phyloP scores from a whole-genome alignment of 2,329 filamentous ascomycete genomes.

The Aspergillus tubingensis region DNA sequence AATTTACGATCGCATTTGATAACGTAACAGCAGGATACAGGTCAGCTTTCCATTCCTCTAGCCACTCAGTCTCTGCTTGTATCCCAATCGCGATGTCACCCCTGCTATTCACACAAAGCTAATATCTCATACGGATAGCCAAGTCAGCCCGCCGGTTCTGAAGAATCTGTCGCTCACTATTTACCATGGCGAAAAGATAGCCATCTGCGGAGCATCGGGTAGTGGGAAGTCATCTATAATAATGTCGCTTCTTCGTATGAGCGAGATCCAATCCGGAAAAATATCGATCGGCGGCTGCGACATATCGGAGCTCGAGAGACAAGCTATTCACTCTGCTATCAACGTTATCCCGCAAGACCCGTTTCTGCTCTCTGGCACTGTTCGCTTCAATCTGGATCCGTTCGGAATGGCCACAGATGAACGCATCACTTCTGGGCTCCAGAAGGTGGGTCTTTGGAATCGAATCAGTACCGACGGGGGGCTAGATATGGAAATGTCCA shows the following conservation, averaged over 20 bases:
- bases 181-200: constrained; percentile 32
- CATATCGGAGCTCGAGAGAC: constrained; percentile 12
- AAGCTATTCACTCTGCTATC: constrained; percentile 20
- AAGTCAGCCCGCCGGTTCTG: constrained; percentile 17
- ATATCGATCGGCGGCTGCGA: constrained; percentile 28
- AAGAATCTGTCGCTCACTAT: constrained; percentile 29
- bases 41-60: neutral
- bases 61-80: no score
- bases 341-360: constrained; percentile 31
- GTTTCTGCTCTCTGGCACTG: constrained; percentile 23
- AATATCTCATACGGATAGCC: neutral
- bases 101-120: neutral
- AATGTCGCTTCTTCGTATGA: constrained; percentile 24
- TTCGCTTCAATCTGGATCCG: constrained; percentile 34
- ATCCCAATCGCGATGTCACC: accelerated
- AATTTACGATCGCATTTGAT: constrained; percentile 18
- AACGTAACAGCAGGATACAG: constrained; percentile 13
- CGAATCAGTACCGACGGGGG: constrained; percentile 24
- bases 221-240: constrained; percentile 26
- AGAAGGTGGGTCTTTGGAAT: constrained; percentile 27
- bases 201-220: constrained; percentile 30
- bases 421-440: constrained; percentile 5
- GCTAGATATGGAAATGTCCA: constrained; percentile 34
- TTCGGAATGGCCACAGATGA: constrained; percentile 16
- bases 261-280: constrained; percentile 28